Conservation (phyloP, 78 protist species). For the Pigoraptor vietnamica region DNA sequence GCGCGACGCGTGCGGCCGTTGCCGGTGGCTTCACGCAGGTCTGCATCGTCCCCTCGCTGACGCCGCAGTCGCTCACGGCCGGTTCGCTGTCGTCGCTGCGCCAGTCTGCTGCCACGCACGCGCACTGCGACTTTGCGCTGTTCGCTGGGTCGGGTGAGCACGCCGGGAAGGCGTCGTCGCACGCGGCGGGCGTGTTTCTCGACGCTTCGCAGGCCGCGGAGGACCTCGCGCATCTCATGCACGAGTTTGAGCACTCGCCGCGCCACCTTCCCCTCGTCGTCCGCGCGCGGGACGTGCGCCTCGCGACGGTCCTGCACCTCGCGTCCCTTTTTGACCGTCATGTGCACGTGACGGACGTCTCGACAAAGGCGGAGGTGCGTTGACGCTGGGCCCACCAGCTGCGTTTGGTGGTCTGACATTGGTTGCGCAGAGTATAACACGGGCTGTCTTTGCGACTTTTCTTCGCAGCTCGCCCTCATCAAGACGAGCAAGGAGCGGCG, state of each 20-base stretch:
- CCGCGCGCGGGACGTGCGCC: conserved; percentile 51
- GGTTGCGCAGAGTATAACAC: background rate
- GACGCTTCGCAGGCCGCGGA: background rate
- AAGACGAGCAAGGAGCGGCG: conserved; percentile 60
- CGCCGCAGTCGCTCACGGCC: background rate
- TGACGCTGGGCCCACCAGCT: background rate
- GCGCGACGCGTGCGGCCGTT: conserved; percentile 45
- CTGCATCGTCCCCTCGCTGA: conserved; percentile 9
- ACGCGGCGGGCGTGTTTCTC: background rate
- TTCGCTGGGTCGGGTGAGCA: background rate
- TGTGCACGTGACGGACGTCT: conserved; percentile 1
- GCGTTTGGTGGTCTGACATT: background rate
- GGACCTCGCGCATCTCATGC: conserved; percentile 39
- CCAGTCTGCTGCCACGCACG: background rate
- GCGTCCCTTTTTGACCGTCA: conserved; percentile 37
- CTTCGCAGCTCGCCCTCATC: conserved; percentile 51
- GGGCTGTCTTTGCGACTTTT: background rate
- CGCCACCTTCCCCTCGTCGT: conserved; percentile 45
- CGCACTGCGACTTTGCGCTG: background rate
- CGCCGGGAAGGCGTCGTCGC: background rate
- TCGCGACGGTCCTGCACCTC: conserved; percentile 44
- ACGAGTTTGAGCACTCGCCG: conserved; percentile 41
- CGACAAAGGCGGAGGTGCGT: background rate
- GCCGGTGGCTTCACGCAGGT: conserved; percentile 71
- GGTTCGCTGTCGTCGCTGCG: background rate